These are phyloP conservation scores for Teunomyces kruisii DNA, from an alignment of 805 yeast species.

Conservation along the genomic window DNA sequence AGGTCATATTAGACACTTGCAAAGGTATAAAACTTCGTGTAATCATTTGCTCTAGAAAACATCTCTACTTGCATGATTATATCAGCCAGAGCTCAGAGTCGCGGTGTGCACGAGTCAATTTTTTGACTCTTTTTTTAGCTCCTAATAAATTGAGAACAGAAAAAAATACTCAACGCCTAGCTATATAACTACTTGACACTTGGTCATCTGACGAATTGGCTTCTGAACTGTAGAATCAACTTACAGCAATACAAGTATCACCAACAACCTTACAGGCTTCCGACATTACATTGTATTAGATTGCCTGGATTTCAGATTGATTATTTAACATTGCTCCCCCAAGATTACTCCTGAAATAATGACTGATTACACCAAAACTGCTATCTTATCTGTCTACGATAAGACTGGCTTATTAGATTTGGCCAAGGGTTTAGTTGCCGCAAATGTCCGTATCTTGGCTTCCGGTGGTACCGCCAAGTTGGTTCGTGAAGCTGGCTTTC, in stretches of 20 bases:
- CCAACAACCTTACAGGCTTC: not conserved
- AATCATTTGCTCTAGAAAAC: not conserved
- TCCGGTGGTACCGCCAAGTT: slow-evolving; percentile 96
- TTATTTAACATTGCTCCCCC: not conserved
- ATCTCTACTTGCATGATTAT: too few relatives aligned
- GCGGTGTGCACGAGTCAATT: slow-evolving; percentile 1
- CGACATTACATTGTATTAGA: not conserved
- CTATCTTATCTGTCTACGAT: slow-evolving; percentile 95
- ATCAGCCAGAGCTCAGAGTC: too few relatives aligned
- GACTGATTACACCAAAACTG: slow-evolving; percentile 64
- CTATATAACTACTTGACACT: slow-evolving; percentile 3
- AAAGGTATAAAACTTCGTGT: too few relatives aligned
- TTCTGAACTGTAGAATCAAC: not conserved
- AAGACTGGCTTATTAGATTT: slow-evolving; percentile 94
- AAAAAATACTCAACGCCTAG: slow-evolving; percentile 3
- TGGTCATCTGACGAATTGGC: slow-evolving; percentile 5
- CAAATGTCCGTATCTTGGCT: slow-evolving; percentile 89
- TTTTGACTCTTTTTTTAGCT: slow-evolving; percentile 2
- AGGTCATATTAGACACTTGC: too few relatives aligned
- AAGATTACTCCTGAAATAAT: slow-evolving; percentile 12
- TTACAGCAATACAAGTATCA: not conserved
- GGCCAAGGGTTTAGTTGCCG: slow-evolving; percentile 89
- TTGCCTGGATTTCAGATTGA: not conserved
- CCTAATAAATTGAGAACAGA: slow-evolving; percentile 3
- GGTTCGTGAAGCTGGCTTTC: slow-evolving; percentile 96